A percentile compares a stretch with the other conserved stretches of the same genome.
These are phyloP conservation scores for Akanthomyces muscarius DNA, from an alignment of 2,329 filamentous ascomycete genomes.

Conservation along the genomic window DNA sequence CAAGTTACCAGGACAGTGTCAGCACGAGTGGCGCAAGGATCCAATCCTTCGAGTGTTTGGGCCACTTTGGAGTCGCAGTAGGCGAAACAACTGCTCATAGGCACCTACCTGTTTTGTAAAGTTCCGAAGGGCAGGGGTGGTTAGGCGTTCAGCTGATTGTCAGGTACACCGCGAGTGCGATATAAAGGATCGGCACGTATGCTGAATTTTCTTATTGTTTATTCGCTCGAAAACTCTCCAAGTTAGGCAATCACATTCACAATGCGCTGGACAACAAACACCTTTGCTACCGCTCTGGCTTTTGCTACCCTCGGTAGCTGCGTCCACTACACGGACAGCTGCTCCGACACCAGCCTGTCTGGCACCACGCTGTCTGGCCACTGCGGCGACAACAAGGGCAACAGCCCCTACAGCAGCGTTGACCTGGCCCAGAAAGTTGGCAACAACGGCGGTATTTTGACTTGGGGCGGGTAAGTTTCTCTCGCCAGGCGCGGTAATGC, in stretches of 20 bases:
- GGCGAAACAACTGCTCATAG: neutral
- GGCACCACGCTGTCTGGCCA: constrained; percentile 10
- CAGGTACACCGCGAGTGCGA: neutral
- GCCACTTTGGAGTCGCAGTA: neutral
- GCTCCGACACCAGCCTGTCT: neutral
- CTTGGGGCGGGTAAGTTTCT: constrained; percentile 6
- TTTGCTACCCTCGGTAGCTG: constrained; percentile 8
- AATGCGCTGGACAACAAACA: constrained; percentile 5
- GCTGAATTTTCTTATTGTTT: neutral
- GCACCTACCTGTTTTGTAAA: neutral
- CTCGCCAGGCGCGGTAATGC: too few species aligned
- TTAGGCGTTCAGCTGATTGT: neutral
- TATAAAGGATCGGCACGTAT: constrained; percentile 2
- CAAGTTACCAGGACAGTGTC: neutral
- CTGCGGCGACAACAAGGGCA: constrained; percentile 11
- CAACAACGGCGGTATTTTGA: constrained; percentile 9
- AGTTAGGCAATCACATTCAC: neutral
- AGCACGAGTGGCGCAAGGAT: neutral
- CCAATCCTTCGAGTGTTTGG: neutral
- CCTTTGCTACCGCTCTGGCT: constrained; percentile 2
- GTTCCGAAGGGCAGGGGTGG: neutral
- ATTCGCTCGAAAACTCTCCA: neutral
- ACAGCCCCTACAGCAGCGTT: constrained; percentile 4
- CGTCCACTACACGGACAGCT: constrained; percentile 14
- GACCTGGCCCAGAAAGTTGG: constrained; percentile 4